Conservation (phyloP, 2,329 filamentous ascomycete genomes). For the Microdochium nivale region DNA sequence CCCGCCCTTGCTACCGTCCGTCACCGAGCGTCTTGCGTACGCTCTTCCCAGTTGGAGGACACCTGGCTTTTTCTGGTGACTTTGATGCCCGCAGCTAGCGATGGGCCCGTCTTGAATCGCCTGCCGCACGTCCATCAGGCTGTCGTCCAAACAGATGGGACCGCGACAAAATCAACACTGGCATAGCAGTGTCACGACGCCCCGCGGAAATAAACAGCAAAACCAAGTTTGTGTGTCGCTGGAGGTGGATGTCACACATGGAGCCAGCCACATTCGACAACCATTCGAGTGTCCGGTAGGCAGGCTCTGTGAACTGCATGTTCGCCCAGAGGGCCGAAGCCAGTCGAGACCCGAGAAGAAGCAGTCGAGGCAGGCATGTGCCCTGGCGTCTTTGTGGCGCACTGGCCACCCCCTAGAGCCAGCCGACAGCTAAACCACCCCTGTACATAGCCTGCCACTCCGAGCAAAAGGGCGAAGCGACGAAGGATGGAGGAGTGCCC, state of each 20-base stretch:
- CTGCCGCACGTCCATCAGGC: too few species aligned
- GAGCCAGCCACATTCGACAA: background rate
- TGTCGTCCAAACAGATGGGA: too few species aligned
- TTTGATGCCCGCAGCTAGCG: too few species aligned
- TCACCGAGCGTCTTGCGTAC: too few species aligned
- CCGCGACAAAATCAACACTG: too few species aligned
- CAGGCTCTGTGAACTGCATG: background rate
- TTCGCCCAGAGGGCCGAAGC: background rate
- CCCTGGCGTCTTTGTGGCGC: background rate
- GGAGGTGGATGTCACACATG: background rate
- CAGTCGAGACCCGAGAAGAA: background rate
- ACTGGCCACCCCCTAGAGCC: background rate
- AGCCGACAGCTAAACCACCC: background rate
- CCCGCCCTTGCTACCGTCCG: too few species aligned
- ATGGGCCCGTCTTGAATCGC: too few species aligned
- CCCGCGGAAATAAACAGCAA: background rate
- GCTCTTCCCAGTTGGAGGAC: too few species aligned
- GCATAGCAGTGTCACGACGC: too few species aligned
- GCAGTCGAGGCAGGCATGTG: background rate
- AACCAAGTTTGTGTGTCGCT: background rate
- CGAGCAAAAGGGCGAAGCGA: background rate
- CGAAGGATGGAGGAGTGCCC: background rate
- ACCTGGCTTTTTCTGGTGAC: too few species aligned
- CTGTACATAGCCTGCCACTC: background rate
- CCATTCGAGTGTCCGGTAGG: background rate